These are phyloP conservation scores for slime mould (Dictyostelium discoideum) DNA, from an alignment of 78 protist genomes.

Conservation along the genomic window dicty_2.7 NC_007090.3:2924501-2925000, in stretches of 20 bases:
- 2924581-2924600: slow-evolving; percentile 86
- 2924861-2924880: slow-evolving; percentile 97
- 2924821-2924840: slow-evolving; percentile 94
- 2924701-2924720: slow-evolving; percentile 83
- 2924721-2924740: slow-evolving; percentile 87
- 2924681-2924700: slow-evolving; percentile 94
- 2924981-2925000: slow-evolving; percentile 92
- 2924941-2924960: slow-evolving; percentile 87
- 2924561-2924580: slow-evolving; percentile 27
- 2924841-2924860: slow-evolving; percentile 96
- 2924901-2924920: slow-evolving; percentile 84
- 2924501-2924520: slow-evolving; percentile 89
- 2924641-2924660: slow-evolving; percentile 93
- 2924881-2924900: slow-evolving; percentile 35
- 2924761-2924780: slow-evolving; percentile 47
- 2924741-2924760: slow-evolving; percentile 38
- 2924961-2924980: slow-evolving; percentile 79
- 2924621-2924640: slow-evolving; percentile 86
- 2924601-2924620: slow-evolving; percentile 88
- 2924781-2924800: slow-evolving; percentile 23
- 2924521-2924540: slow-evolving; percentile 92
- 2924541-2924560: slow-evolving; percentile 90
- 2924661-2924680: slow-evolving; percentile 93
- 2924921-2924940: slow-evolving; percentile 93
- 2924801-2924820: slow-evolving; percentile 18